Percentiles rank a stretch among this genome's conserved stretches.
These are phyloP conservation scores for Ophiostoma australiae DNA, from an alignment of 2,329 filamentous ascomycete genomes.

Conservation along the genomic window DNA sequence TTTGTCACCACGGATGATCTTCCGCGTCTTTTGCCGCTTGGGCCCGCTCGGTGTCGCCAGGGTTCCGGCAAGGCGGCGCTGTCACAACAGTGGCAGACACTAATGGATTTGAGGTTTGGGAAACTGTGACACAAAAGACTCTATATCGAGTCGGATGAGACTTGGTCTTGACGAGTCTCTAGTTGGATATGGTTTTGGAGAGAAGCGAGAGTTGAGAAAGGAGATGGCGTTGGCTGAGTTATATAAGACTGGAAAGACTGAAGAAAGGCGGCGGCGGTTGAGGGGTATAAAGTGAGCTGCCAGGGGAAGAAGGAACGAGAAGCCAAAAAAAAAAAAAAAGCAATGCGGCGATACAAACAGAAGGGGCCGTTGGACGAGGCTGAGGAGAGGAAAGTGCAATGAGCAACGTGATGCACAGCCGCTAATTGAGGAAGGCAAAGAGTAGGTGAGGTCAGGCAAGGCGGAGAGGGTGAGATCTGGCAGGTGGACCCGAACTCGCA, in stretches of 20 bases:
- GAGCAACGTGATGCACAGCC: not conserved
- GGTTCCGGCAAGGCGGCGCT: not conserved
- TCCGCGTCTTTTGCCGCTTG: constrained; percentile 17
- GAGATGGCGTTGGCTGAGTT: not conserved
- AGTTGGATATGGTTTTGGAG: not conserved
- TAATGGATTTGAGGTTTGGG: not conserved
- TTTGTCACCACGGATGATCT: not conserved
- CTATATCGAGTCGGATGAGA: not conserved
- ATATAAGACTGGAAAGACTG: not conserved
- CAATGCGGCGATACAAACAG: not conserved
- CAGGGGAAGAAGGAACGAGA: not conserved
- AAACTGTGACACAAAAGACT: not conserved
- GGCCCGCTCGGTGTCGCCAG: constrained; percentile 5
- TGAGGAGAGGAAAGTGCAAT: not conserved
- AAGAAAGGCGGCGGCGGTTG: not conserved
- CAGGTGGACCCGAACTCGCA: not conserved
- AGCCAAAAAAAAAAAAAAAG: not conserved
- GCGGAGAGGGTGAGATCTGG: not conserved
- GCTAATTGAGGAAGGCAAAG: not conserved
- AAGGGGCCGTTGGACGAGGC: not conserved
- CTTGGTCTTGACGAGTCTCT: not conserved
- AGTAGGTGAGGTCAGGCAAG: not conserved
- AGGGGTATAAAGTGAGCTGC: not conserved
- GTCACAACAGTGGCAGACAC: not conserved
- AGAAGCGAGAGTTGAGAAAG: not conserved